These are phyloP conservation scores for Trichoderma harzianum DNA, from an alignment of 2,329 filamentous ascomycete species.

Conservation along the genomic window DNA sequence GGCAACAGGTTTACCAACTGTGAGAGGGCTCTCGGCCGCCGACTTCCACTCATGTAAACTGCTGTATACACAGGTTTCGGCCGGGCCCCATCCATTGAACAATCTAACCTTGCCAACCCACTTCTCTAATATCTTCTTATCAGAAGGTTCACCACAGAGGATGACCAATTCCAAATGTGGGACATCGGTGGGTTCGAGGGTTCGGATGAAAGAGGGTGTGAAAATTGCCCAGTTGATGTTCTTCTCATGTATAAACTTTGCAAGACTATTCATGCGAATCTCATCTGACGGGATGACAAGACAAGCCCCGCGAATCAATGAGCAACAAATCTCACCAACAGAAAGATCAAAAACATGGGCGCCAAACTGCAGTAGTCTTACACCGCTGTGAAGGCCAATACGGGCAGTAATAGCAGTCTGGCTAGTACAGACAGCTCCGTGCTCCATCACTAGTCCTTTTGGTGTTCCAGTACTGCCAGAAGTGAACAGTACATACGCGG, in stretches of 20 bases:
- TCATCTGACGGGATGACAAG: not conserved
- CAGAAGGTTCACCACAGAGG: slow-evolving; percentile 17
- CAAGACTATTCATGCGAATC: slow-evolving; percentile 14
- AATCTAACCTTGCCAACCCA: slow-evolving; percentile 18
- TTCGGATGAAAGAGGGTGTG: slow-evolving; percentile 4
- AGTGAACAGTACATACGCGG: slow-evolving; percentile 18
- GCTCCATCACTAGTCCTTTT: slow-evolving; percentile 23
- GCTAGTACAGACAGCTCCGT: slow-evolving; percentile 43
- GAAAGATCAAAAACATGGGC: slow-evolving; percentile 10
- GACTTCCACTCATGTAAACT: slow-evolving; percentile 14
- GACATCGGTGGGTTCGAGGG: not conserved
- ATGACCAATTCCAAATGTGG: slow-evolving; percentile 3
- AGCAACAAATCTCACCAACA: slow-evolving; percentile 8
- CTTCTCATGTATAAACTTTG: not conserved
- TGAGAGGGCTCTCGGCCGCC: not conserved
- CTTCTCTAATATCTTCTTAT: not conserved
- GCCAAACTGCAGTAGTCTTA: not conserved
- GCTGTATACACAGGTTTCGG: slow-evolving; percentile 17
- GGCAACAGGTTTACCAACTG: slow-evolving; percentile 9
- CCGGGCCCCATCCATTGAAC: slow-evolving; percentile 23
- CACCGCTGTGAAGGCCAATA: not conserved
- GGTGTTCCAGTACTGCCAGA: slow-evolving; percentile 20
- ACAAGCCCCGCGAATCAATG: not conserved
- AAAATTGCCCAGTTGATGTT: slow-evolving; percentile 1
- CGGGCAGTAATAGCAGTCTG: not conserved